phyloP scores from a whole-genome alignment of 1,139 yeast species.

The Arxiozyma heterogenica region DNA sequence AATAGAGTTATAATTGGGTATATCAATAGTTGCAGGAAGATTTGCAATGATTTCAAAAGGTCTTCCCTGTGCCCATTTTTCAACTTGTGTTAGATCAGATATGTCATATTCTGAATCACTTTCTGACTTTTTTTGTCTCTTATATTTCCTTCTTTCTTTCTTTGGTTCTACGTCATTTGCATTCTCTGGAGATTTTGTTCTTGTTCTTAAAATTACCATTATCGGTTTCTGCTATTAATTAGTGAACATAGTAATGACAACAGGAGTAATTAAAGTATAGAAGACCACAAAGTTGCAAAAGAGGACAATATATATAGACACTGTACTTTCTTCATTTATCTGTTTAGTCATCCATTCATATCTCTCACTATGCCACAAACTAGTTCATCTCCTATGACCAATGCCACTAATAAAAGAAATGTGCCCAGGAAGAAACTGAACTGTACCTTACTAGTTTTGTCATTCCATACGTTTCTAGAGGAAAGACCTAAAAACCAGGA shows the following conservation, averaged over 20 bases:
- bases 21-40: conserved; percentile 62
- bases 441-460: too few species aligned
- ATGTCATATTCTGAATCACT: not conserved
- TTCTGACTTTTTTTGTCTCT: not conserved
- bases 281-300: too few species aligned
- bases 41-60: conserved; percentile 46
- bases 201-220: conserved; percentile 2
- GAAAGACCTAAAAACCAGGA: not conserved
- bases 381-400: not conserved
- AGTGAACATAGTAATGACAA: not conserved
- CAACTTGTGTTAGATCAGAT: not conserved
- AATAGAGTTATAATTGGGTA: conserved; percentile 44
- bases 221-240: not conserved
- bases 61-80: not conserved
- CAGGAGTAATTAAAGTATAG: too few species aligned
- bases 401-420: too few species aligned
- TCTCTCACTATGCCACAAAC: too few species aligned
- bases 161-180: not conserved
- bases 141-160: not conserved
- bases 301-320: too few species aligned
- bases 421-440: not conserved
- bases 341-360: too few species aligned
- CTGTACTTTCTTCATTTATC: too few species aligned
- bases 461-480: too few species aligned
- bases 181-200: not conserved